These are phyloP conservation scores for Tetrapisispora pingtungensis DNA, from an alignment of 805 yeast species.

Conservation along the genomic window DNA sequence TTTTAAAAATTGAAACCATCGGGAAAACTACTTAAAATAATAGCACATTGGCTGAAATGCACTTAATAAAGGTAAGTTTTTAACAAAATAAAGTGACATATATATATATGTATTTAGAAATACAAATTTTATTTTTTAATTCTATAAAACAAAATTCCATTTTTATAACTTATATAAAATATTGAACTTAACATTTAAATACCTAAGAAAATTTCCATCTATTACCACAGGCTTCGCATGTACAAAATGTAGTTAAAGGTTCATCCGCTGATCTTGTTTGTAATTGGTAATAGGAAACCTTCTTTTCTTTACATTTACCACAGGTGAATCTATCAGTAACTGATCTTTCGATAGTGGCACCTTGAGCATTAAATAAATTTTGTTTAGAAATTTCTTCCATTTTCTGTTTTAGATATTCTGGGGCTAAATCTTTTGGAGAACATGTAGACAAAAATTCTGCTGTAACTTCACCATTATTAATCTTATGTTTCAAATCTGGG, in stretches of 20 bases:
- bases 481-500: conserved; percentile 66
- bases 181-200: not conserved
- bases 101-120: too few relatives aligned
- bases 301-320: conserved; percentile 95
- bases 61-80: too few relatives aligned
- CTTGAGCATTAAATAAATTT: conserved; percentile 92
- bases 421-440: conserved; percentile 94
- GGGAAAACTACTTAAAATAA: too few relatives aligned
- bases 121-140: not conserved
- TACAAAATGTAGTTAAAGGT: conserved; percentile 95
- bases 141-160: not conserved
- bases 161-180: not conserved
- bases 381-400: conserved; percentile 77
- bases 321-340: conserved; percentile 94
- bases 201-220: conserved; percentile 88
- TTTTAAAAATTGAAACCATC: too few relatives aligned
- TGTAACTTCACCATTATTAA: conserved; percentile 55
- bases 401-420: conserved; percentile 78
- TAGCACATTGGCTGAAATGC: too few relatives aligned
- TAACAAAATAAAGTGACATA: too few relatives aligned
- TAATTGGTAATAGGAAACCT: conserved; percentile 93
- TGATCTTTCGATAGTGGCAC: conserved; percentile 92
- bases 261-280: conserved; percentile 99
- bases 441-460: conserved; percentile 62
- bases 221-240: conserved; percentile 95